These are phyloP conservation scores for Lithocarpus polystachyus DNA, from an alignment of 306 rosid genomes.

Conservation along the genomic window DNA sequence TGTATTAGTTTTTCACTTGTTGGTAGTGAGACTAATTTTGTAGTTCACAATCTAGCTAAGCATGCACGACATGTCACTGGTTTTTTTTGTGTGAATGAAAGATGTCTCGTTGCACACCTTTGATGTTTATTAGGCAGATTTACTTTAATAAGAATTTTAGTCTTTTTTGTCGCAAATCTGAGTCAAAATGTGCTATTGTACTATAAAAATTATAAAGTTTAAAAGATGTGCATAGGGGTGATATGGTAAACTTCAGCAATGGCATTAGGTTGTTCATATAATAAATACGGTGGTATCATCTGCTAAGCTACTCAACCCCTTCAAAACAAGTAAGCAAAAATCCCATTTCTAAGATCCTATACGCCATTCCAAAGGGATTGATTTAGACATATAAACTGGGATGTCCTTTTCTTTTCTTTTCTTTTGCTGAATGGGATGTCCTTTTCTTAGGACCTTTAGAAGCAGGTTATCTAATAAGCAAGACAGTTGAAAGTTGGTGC, in stretches of 20 bases:
- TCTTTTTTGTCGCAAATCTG: too few relatives aligned
- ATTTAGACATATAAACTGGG: background rate
- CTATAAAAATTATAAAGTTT: background rate
- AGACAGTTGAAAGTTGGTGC: constrained; percentile 1
- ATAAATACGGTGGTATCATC: background rate
- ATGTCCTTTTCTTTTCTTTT: constrained; percentile 8
- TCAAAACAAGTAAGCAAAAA: background rate
- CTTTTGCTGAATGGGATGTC: too few relatives aligned
- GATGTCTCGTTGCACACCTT: too few relatives aligned
- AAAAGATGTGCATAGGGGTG: background rate
- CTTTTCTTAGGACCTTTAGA: background rate
- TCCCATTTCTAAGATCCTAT: background rate
- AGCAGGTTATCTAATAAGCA: constrained; percentile 15
- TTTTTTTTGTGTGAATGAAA: rapidly evolving
- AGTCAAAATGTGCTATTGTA: background rate
- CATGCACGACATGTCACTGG: rapidly evolving
- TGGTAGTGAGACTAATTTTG: rapidly evolving
- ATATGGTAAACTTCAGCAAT: background rate
- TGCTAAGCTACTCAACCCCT: background rate
- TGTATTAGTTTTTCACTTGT: too few relatives aligned
- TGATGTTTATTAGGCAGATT: too few relatives aligned
- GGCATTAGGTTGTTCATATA: background rate
- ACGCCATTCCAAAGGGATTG: too few relatives aligned
- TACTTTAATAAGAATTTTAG: too few relatives aligned
- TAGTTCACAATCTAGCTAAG: rapidly evolving